A percentile compares a stretch with the other conserved stretches of the same genome.
Evolutionary conservation across 2,329 filamentous ascomycete genomes (phyloP).

Genomic region (Aureobasidium sp.): DNA sequence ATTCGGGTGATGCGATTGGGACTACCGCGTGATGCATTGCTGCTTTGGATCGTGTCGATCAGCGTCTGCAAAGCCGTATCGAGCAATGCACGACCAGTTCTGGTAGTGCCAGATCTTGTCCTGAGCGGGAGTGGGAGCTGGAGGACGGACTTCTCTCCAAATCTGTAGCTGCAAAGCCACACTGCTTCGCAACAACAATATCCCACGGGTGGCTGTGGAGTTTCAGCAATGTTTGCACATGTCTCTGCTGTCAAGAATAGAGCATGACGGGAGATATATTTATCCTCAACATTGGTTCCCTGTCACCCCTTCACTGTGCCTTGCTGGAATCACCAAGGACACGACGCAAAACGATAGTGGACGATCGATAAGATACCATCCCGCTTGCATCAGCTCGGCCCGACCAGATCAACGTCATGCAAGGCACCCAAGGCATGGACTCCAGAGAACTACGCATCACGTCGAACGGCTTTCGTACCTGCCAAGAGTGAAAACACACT

Average conservation of each 20-base stretch:
- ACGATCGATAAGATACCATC: neutral
- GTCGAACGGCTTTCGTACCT: neutral
- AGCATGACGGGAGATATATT: neutral
- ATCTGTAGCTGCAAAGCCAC: constrained; percentile 5
- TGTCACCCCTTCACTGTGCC: neutral
- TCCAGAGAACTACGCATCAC: neutral
- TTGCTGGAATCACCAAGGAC: neutral
- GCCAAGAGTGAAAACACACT: neutral
- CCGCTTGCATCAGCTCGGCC: neutral
- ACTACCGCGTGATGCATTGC: neutral
- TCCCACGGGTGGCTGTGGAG: neutral
- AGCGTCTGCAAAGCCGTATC: neutral
- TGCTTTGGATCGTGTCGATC: neutral
- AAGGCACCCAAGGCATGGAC: neutral
- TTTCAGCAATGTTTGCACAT: neutral
- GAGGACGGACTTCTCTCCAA: neutral
- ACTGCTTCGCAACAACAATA: constrained; percentile 3
- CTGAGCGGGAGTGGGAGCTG: neutral
- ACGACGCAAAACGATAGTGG: neutral
- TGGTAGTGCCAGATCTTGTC: neutral
- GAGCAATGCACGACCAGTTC: neutral
- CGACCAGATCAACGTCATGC: neutral
- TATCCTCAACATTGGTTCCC: neutral
- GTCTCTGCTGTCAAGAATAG: neutral
- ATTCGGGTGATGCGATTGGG: neutral